These are phyloP conservation scores for Ploettnerulaceae sp. DNA, from an alignment of 2,329 filamentous ascomycete species.

Conservation along the genomic window DNA sequence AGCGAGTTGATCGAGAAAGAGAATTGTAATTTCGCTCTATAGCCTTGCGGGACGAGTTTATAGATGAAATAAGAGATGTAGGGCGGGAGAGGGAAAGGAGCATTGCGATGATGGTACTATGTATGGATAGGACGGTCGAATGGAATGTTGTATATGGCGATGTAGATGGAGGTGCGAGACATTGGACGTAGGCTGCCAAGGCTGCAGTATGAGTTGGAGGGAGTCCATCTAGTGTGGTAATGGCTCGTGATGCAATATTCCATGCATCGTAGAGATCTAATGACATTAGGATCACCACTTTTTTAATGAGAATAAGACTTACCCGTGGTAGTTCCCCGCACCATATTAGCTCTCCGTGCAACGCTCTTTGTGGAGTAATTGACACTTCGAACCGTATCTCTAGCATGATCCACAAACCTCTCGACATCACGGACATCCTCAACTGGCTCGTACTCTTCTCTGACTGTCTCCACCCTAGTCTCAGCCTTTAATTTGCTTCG, in stretches of 20 bases:
- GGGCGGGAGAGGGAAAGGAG: constrained; percentile 75
- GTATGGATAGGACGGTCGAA: constrained; percentile 70
- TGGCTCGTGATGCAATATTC: constrained; percentile 47
- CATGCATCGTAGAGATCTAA: constrained; percentile 66
- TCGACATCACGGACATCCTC: constrained; percentile 84
- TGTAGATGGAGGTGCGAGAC: constrained; percentile 61
- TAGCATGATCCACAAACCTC: constrained; percentile 84
- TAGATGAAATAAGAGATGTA: constrained; percentile 69
- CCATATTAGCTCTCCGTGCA: constrained; percentile 70
- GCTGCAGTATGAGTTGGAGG: constrained; percentile 64
- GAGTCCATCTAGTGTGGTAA: constrained; percentile 59
- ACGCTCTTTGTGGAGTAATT: constrained; percentile 79
- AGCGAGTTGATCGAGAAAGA: constrained; percentile 67
- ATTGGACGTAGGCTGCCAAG: constrained; percentile 65
- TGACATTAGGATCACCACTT: constrained; percentile 29
- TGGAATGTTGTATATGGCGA: constrained; percentile 72
- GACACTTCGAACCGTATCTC: constrained; percentile 81
- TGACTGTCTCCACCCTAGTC: constrained; percentile 74
- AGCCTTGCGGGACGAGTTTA: constrained; percentile 67
- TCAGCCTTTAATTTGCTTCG: constrained; percentile 83
- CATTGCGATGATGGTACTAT: constrained; percentile 78
- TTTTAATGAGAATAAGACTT: constrained; percentile 27
- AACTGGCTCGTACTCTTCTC: constrained; percentile 83
- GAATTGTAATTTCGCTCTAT: constrained; percentile 75
- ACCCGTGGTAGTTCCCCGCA: constrained; percentile 62